These are phyloP conservation scores for Annulohypoxylon nitens DNA, from an alignment of 495 filamentous ascomycete genomes.

Conservation along the genomic window DNA sequence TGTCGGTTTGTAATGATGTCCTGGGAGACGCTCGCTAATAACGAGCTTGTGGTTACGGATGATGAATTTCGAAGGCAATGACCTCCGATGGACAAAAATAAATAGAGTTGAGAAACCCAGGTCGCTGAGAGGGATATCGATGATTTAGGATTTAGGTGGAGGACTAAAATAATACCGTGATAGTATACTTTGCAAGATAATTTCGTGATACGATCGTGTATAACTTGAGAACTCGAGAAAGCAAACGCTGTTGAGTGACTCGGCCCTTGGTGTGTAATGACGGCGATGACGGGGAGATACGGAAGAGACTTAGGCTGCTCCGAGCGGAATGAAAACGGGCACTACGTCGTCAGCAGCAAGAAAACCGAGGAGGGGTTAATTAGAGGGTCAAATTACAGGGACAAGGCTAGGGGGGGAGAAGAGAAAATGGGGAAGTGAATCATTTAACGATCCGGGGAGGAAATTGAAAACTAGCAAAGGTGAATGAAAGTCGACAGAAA, in stretches of 20 bases:
- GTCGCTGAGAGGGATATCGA: neutral
- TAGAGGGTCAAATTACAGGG: conserved; percentile 7
- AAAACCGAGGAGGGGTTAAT: conserved; percentile 13
- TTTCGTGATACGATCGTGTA: neutral
- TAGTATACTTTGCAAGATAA: neutral
- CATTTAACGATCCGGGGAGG: neutral
- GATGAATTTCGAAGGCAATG: conserved; percentile 10
- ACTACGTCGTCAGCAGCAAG: conserved; percentile 13
- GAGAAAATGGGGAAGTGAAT: neutral
- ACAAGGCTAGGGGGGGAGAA: neutral
- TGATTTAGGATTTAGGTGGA: neutral
- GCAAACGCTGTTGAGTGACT: conserved; percentile 9
- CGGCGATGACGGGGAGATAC: neutral
- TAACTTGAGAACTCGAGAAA: conserved; percentile 3
- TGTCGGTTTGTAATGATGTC: conserved; percentile 56
- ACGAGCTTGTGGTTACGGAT: conserved; percentile 36
- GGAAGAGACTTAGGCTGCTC: neutral
- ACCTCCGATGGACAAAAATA: conserved; percentile 7
- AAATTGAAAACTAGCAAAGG: neutral
- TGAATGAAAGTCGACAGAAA: neutral
- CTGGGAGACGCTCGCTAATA: conserved; percentile 41
- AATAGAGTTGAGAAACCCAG: neutral
- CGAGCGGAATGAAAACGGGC: neutral
- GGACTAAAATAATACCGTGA: neutral
- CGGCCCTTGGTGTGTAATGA: neutral